Evolutionary conservation across 23 red algal genomes (phyloP).

Genomic region (Chondrus crispus): DNA sequence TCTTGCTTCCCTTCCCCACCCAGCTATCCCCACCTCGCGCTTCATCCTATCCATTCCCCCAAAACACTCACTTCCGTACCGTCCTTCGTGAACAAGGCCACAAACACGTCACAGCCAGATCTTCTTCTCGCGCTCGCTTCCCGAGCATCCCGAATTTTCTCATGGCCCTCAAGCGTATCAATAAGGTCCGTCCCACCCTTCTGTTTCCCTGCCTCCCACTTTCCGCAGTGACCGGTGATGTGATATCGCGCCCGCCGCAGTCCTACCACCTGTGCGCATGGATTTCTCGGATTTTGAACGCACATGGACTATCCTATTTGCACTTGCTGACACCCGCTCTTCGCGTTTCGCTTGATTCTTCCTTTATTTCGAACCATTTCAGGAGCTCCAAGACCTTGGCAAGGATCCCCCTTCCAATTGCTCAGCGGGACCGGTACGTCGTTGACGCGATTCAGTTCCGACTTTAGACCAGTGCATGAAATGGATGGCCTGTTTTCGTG

Average conservation of each 20-base stretch:
- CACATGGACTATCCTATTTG: not conserved
- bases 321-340: not conserved
- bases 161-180: conserved; percentile 69
- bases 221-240: not conserved
- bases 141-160: not conserved
- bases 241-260: not conserved
- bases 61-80: not conserved
- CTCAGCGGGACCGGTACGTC: conserved; percentile 84
- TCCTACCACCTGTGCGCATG: not conserved
- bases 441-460: not conserved
- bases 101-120: not conserved
- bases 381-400: conserved; percentile 98
- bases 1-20: not conserved
- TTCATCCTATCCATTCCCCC: not conserved
- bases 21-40: not conserved
- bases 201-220: not conserved
- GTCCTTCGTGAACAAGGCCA: not conserved
- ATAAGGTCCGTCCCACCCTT: conserved; percentile 22
- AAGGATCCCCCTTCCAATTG: conserved; percentile 99
- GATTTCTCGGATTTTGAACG: not conserved
- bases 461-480: not conserved
- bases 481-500: not conserved
- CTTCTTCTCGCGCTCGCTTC: not conserved
- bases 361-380: not conserved
- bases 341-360: not conserved